Percentiles rank a stretch among this genome's conserved stretches.
These are phyloP conservation scores for Geotrichum histeridarum DNA, from an alignment of 1,139 yeast genomes.

Conservation along the genomic window DNA sequence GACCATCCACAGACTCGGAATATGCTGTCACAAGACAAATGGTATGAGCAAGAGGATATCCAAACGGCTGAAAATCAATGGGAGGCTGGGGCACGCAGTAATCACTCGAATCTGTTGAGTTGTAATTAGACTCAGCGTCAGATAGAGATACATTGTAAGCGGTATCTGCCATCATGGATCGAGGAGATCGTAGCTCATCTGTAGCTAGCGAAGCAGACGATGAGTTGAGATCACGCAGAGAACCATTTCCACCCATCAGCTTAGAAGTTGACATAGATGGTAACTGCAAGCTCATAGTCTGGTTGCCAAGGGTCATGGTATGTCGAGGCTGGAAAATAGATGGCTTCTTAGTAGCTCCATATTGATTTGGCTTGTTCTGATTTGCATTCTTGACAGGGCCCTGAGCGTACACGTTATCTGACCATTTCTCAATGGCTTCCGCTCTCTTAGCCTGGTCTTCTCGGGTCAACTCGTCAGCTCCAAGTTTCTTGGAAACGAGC, in stretches of 20 bases:
- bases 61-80: conserved; percentile 77
- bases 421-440: conserved; percentile 73
- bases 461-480: conserved; percentile 59
- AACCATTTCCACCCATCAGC: conserved; percentile 22
- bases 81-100: conserved; percentile 88
- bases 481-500: conserved; percentile 53
- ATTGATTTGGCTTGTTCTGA: not conserved
- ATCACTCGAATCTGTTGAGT: conserved; percentile 44
- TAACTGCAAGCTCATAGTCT: conserved; percentile 38
- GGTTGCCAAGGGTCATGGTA: conserved; percentile 21
- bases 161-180: not conserved
- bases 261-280: conserved; percentile 35
- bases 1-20: conserved; percentile 32
- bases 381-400: conserved; percentile 46
- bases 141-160: not conserved
- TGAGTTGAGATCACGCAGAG: not conserved
- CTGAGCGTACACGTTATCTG: conserved; percentile 48
- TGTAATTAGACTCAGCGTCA: not conserved
- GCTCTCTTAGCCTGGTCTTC: conserved; percentile 50
- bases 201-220: not conserved
- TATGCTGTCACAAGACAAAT: conserved; percentile 36
- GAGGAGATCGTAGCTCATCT: not conserved
- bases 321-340: conserved; percentile 25
- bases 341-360: conserved; percentile 27
- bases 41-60: conserved; percentile 63